phyloP scores from a whole-genome alignment of 2,329 filamentous ascomycete species.

The Aspergillus texensis region DNA sequence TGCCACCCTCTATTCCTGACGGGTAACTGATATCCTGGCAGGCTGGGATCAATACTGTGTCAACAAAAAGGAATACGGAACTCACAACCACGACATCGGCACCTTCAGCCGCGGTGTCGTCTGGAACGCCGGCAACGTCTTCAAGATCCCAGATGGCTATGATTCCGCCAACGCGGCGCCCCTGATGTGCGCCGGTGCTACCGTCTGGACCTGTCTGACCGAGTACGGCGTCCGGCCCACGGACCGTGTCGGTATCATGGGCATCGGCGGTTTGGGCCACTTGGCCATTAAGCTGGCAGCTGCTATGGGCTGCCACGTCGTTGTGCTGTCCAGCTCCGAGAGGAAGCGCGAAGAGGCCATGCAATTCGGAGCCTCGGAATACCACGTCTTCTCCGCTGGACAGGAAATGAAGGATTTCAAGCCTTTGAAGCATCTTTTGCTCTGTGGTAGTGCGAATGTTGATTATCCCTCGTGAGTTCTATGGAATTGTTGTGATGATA shows the following conservation, averaged over 20 bases:
- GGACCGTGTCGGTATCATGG: conserved; percentile 68
- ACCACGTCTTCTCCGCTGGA: conserved; percentile 46
- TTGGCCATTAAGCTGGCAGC: conserved; percentile 69
- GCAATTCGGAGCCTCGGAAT: conserved; percentile 62
- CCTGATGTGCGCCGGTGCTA: conserved; percentile 39
- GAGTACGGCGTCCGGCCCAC: conserved; percentile 64
- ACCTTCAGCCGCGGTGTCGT: conserved; percentile 32
- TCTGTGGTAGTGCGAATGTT: conserved; percentile 14
- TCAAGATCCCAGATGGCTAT: conserved; percentile 26
- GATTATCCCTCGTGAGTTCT: conserved; percentile 20
- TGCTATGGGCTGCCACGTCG: conserved; percentile 64
- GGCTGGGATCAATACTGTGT: conserved; percentile 29
- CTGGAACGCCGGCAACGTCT: conserved; percentile 30
- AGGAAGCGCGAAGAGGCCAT: conserved; percentile 25
- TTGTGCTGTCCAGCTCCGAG: conserved; percentile 25
- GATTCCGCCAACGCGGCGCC: conserved; percentile 31
- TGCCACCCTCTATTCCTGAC: not conserved
- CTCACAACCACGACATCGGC: conserved; percentile 32
- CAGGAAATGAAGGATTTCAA: conserved; percentile 11
- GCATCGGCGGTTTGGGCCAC: conserved; percentile 71
- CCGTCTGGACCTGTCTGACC: conserved; percentile 59
- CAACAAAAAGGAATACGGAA: conserved; percentile 29
- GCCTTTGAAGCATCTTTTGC: conserved; percentile 21
- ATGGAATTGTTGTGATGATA: not conserved
- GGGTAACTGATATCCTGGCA: not conserved